Evolutionary conservation across 768 basidiomycete genomes (phyloP).

Genomic region (Hericium coralloides): DNA sequence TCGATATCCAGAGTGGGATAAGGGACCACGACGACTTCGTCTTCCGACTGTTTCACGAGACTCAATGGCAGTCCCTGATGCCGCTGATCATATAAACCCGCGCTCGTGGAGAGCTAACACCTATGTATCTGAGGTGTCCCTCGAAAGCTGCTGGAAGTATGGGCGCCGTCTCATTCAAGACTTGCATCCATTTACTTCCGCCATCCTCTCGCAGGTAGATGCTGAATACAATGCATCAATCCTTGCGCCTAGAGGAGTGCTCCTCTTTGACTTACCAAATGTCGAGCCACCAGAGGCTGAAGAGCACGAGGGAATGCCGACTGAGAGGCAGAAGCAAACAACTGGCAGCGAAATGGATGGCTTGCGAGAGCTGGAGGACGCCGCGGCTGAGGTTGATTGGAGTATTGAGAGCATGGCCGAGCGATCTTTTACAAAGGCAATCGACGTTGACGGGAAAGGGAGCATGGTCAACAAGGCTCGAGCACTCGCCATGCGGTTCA

Average conservation of each 20-base stretch:
- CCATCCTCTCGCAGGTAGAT: not conserved
- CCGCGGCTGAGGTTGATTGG: not conserved
- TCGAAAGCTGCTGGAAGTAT: not conserved
- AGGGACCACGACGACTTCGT: constrained; percentile 24
- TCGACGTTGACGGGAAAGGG: not conserved
- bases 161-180: not conserved
- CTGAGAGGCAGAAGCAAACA: too few species aligned
- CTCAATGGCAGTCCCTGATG: not conserved
- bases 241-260: not conserved
- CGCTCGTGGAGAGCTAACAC: not conserved
- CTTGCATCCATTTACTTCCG: too few species aligned
- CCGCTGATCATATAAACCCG: not conserved
- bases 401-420: not conserved
- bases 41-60: not conserved
- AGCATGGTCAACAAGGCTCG: not conserved
- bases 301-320: too few species aligned
- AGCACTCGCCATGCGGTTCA: not conserved
- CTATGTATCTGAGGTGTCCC: not conserved
- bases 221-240: constrained; percentile 7
- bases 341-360: not conserved
- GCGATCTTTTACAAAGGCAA: not conserved
- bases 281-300: too few species aligned
- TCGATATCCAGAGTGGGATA: constrained; percentile 30
- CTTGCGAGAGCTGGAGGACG: not conserved
- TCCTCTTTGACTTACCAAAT: not conserved